Evolutionary conservation across 768 basidiomycete genomes (phyloP).

Genomic region (Mycena venus): DNA sequence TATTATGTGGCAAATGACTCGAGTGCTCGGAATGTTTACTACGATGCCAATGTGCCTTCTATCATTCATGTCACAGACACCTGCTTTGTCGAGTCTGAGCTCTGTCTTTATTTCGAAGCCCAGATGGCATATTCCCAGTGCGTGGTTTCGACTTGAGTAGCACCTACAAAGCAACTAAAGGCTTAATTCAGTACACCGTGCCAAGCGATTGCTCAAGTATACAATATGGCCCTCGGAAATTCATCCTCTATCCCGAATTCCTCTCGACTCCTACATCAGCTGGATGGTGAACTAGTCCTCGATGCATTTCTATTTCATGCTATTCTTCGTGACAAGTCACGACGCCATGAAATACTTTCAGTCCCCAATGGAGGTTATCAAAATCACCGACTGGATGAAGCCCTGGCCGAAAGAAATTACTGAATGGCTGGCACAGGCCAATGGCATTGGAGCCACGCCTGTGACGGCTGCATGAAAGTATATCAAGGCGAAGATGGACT

Average conservation of each 20-base stretch:
- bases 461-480: conserved; percentile 9
- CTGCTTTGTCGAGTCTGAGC: neutral
- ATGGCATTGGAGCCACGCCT: conserved; percentile 13
- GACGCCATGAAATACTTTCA: neutral
- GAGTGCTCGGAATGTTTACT: neutral
- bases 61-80: conserved; percentile 2
- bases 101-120: conserved; percentile 3
- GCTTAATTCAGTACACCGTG: neutral
- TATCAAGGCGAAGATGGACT: neutral
- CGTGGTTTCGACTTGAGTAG: neutral
- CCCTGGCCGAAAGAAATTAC: conserved; percentile 9
- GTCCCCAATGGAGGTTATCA: neutral
- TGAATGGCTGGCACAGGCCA: conserved; percentile 22
- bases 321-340: neutral
- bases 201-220: neutral
- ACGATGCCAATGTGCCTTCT: neutral
- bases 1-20: neutral
- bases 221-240: neutral
- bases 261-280: neutral
- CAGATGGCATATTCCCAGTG: neutral
- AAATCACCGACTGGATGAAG: conserved; percentile 7
- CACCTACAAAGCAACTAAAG: neutral
- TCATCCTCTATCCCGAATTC: neutral
- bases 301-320: neutral
- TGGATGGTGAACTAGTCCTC: neutral